These are phyloP conservation scores for Zalaria obscura DNA, from an alignment of 2,329 filamentous ascomycete genomes.

Conservation along the genomic window DNA sequence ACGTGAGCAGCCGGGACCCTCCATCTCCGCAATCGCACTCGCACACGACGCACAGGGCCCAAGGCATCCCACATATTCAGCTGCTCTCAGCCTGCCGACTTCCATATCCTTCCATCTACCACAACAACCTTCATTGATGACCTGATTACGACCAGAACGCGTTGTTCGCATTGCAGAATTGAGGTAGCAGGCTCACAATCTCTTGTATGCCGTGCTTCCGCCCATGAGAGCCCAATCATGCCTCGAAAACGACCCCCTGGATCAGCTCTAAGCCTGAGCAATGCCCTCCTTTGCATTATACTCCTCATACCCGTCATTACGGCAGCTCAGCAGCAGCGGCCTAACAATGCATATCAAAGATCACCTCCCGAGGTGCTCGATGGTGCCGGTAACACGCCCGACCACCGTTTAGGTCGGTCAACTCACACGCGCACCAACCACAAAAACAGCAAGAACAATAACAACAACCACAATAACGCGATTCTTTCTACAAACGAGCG, in stretches of 20 bases:
- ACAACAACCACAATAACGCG: slow-evolving; percentile 14
- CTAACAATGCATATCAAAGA: slow-evolving; percentile 9
- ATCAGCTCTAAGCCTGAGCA: slow-evolving; percentile 10
- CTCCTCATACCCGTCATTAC: slow-evolving; percentile 15
- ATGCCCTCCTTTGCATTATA: slow-evolving; percentile 15
- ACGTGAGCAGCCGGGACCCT: too few species aligned
- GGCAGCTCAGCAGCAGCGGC: slow-evolving; percentile 25
- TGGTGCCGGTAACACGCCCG: slow-evolving; percentile 7
- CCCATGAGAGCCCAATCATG: slow-evolving; percentile 8
- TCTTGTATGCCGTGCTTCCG: too few species aligned
- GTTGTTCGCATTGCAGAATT: too few species aligned
- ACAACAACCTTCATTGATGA: too few species aligned
- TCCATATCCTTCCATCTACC: too few species aligned
- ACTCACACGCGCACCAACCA: slow-evolving; percentile 8
- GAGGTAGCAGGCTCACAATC: too few species aligned
- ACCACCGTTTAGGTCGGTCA: slow-evolving; percentile 6
- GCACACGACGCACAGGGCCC: too few species aligned
- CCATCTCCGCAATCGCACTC: too few species aligned
- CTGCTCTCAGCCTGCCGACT: too few species aligned
- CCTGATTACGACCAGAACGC: too few species aligned
- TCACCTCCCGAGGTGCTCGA: slow-evolving; percentile 7
- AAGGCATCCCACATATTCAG: too few species aligned
- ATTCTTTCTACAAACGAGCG: slow-evolving; percentile 50
- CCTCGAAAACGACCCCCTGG: slow-evolving; percentile 16
- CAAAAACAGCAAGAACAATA: slow-evolving; percentile 13